These are phyloP conservation scores for Aspergillus heteromorphus DNA, from an alignment of 495 filamentous ascomycete species.

Conservation along the genomic window DNA sequence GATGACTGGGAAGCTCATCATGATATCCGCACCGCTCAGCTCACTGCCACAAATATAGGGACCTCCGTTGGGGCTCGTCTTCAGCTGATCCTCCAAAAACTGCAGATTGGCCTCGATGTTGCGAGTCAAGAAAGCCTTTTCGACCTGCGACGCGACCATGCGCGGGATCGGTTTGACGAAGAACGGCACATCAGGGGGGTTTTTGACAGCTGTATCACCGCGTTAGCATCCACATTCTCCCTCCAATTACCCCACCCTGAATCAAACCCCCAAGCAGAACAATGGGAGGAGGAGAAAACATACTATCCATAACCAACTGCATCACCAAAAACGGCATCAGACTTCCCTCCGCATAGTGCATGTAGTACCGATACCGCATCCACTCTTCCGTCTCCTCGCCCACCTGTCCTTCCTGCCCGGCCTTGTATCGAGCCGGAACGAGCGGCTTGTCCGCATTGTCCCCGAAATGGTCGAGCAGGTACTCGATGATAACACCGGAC, in stretches of 20 bases:
- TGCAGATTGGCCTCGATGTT: slow-evolving; percentile 59
- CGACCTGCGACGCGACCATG: slow-evolving; percentile 57
- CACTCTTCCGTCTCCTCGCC: slow-evolving; percentile 71
- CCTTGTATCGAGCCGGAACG: slow-evolving; percentile 57
- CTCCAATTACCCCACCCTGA: not conserved
- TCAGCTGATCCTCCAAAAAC: slow-evolving; percentile 69
- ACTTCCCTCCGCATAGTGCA: slow-evolving; percentile 80
- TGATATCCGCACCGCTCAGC: slow-evolving; percentile 74
- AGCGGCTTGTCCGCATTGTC: slow-evolving; percentile 42
- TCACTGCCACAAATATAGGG: slow-evolving; percentile 64
- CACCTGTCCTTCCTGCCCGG: slow-evolving; percentile 42
- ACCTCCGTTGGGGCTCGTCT: slow-evolving; percentile 57
- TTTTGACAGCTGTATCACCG: slow-evolving; percentile 47
- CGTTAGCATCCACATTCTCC: slow-evolving; percentile 3
- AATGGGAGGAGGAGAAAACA: slow-evolving; percentile 17
- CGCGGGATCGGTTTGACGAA: slow-evolving; percentile 75
- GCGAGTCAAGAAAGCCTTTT: slow-evolving; percentile 53
- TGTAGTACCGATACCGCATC: slow-evolving; percentile 68
- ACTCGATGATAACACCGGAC: slow-evolving; percentile 73
- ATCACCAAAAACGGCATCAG: slow-evolving; percentile 67
- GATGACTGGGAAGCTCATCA: slow-evolving; percentile 70
- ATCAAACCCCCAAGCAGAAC: not conserved
- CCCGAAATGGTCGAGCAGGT: slow-evolving; percentile 69
- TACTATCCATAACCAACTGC: slow-evolving; percentile 52
- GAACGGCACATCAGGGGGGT: slow-evolving; percentile 64